Percentiles rank a stretch among this genome's conserved stretches.
These are phyloP conservation scores for Hysterium pulicare DNA, from an alignment of 2,329 filamentous ascomycete species.

Conservation along the genomic window DNA sequence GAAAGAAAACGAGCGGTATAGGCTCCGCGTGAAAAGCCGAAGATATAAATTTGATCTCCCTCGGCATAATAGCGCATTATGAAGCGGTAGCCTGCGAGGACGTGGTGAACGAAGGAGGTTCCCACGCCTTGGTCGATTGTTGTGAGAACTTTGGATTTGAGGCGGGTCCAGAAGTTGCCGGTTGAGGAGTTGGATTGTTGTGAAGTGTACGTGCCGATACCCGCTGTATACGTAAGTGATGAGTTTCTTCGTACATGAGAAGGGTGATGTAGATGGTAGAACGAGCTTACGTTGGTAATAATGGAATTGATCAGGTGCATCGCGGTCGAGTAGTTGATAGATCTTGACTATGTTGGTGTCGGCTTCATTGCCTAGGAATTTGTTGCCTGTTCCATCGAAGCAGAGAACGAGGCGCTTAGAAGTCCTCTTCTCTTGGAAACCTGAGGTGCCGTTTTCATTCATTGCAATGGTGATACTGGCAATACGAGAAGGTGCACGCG, in stretches of 20 bases:
- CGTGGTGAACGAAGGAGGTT: slow-evolving; percentile 15
- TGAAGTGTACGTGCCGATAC: slow-evolving; percentile 15
- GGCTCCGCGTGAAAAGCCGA: slow-evolving; percentile 33
- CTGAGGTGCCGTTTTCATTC: neutral
- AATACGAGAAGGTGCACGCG: too few species aligned
- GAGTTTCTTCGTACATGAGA: neutral
- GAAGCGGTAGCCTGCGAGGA: slow-evolving; percentile 28
- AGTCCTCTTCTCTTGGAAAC: neutral
- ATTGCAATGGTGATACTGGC: too few species aligned
- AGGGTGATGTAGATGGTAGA: neutral
- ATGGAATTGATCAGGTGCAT: slow-evolving; percentile 11
- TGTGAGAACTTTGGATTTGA: slow-evolving; percentile 1
- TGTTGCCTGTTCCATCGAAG: slow-evolving; percentile 22
- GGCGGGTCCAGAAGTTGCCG: neutral
- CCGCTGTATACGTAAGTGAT: slow-evolving; percentile 6
- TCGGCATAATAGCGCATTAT: slow-evolving; percentile 30
- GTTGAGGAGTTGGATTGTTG: neutral
- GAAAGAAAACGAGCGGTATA: slow-evolving; percentile 34
- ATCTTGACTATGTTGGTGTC: slow-evolving; percentile 21
- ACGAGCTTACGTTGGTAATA: slow-evolving; percentile 16
- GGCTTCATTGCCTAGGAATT: slow-evolving; percentile 13
- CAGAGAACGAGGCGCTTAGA: slow-evolving; percentile 12
- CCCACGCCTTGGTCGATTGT: slow-evolving; percentile 11
- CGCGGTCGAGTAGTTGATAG: slow-evolving; percentile 15
- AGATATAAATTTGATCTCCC: slow-evolving; percentile 33